Evolutionary conservation across 345 rosid species (phyloP).

Genomic region (Citrus mangshanensis): DNA sequence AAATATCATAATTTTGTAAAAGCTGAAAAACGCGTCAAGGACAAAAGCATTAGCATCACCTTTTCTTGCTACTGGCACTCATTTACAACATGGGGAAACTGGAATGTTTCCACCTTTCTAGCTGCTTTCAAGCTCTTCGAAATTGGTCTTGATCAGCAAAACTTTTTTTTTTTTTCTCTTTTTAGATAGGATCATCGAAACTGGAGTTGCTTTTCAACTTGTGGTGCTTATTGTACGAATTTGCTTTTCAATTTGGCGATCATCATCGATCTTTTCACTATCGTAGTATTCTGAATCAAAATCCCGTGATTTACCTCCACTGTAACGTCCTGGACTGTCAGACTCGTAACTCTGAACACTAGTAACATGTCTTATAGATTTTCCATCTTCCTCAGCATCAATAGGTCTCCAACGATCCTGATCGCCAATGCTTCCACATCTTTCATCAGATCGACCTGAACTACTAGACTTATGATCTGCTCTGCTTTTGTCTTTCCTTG

Average conservation of each 20-base stretch:
- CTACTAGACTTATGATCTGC: background rate
- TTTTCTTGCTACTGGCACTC: too few relatives aligned
- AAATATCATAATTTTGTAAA: too few relatives aligned
- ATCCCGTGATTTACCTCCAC: background rate
- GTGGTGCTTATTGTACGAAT: background rate
- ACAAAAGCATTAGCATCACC: too few relatives aligned
- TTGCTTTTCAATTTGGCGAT: background rate
- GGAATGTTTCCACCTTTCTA: too few relatives aligned
- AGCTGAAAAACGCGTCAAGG: too few relatives aligned
- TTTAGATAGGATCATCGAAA: background rate
- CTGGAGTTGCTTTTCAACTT: background rate
- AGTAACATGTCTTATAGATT: background rate
- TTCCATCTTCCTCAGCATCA: constrained; percentile 7
- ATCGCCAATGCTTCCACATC: background rate
- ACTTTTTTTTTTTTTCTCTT: too few relatives aligned
- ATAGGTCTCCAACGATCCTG: constrained; percentile 30
- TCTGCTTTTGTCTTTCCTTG: constrained; percentile 10
- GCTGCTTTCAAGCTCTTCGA: too few relatives aligned
- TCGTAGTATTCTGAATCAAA: background rate
- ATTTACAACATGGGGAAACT: background rate
- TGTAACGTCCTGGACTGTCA: background rate
- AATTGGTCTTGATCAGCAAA: too few relatives aligned
- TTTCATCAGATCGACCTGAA: constrained; percentile 6
- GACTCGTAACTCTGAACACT: background rate
- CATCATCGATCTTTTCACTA: background rate